phyloP scores from a whole-genome alignment of 495 filamentous ascomycete genomes.

The Darksidea phi region DNA sequence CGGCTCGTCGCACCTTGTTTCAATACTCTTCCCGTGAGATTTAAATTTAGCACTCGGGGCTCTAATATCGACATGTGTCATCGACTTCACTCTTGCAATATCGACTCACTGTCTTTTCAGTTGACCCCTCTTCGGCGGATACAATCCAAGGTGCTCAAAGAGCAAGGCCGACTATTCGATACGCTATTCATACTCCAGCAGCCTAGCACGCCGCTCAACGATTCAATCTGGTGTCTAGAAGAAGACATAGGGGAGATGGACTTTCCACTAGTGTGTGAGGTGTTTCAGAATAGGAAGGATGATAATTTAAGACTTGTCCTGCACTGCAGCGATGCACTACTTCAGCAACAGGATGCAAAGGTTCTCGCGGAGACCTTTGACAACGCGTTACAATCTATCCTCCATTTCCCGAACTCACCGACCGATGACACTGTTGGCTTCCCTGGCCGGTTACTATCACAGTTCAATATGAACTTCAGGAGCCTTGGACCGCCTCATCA shows the following conservation, averaged over 20 bases:
- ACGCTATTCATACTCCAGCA: conserved; percentile 73
- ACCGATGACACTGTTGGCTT: conserved; percentile 29
- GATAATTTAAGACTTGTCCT: conserved; percentile 50
- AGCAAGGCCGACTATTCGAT: conserved; percentile 62
- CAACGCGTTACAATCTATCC: conserved; percentile 31
- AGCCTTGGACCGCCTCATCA: conserved; percentile 7
- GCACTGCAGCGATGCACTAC: conserved; percentile 49
- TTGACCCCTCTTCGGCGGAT: conserved; percentile 66
- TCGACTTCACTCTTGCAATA: conserved; percentile 57
- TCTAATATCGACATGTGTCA: conserved; percentile 55
- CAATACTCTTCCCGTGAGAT: conserved; percentile 79
- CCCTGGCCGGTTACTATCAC: conserved; percentile 19
- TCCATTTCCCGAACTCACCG: conserved; percentile 23
- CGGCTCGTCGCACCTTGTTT: conserved; percentile 81
- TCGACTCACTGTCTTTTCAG: conserved; percentile 60
- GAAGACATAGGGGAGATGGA: conserved; percentile 75
- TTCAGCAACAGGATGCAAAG: conserved; percentile 45
- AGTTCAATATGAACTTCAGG: conserved; percentile 20
- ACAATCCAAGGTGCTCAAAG: conserved; percentile 48
- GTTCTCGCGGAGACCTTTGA: conserved; percentile 53
- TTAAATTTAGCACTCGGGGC: conserved; percentile 47
- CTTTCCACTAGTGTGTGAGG: conserved; percentile 65
- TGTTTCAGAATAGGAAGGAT: conserved; percentile 54
- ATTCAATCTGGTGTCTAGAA: conserved; percentile 61
- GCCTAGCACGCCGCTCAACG: conserved; percentile 50